Percentiles rank a stretch among this genome's conserved stretches.
phyloP scores from a whole-genome alignment of 495 filamentous ascomycete species.

The Hypoxylon perforatum region DNA sequence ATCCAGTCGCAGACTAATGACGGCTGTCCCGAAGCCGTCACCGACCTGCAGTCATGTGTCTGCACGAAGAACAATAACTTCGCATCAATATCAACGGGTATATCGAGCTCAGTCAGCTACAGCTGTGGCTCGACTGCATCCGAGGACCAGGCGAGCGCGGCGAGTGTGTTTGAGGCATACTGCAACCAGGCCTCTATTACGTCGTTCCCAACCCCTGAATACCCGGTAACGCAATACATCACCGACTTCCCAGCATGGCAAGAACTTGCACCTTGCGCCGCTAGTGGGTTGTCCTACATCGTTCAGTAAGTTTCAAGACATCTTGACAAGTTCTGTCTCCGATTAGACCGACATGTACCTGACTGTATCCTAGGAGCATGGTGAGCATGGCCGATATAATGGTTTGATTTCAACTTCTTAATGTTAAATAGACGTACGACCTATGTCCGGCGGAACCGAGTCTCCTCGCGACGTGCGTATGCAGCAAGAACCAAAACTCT shows the following conservation, averaged over 20 bases:
- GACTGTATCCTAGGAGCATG: slow-evolving; percentile 46
- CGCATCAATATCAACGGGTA: slow-evolving; percentile 48
- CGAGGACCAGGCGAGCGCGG: slow-evolving; percentile 58
- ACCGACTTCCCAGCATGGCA: slow-evolving; percentile 58
- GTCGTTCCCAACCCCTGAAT: slow-evolving; percentile 51
- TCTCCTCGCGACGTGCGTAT: slow-evolving; percentile 59
- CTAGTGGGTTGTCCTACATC: slow-evolving; percentile 50
- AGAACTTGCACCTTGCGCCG: slow-evolving; percentile 58
- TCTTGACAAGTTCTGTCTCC: background rate
- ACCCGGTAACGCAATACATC: slow-evolving; percentile 54
- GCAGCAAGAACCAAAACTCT: slow-evolving; percentile 59
- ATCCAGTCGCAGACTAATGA: slow-evolving; percentile 53
- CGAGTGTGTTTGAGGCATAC: slow-evolving; percentile 57
- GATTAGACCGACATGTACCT: slow-evolving; percentile 3
- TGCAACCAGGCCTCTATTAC: slow-evolving; percentile 54
- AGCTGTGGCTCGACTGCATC: slow-evolving; percentile 55
- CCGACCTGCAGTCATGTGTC: slow-evolving; percentile 58
- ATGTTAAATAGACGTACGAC: slow-evolving; percentile 42
- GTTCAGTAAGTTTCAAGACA: slow-evolving; percentile 46
- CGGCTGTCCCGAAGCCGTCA: slow-evolving; percentile 52
- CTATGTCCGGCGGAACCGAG: slow-evolving; percentile 52
- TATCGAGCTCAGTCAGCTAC: slow-evolving; percentile 52
- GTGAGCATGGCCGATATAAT: slow-evolving; percentile 35
- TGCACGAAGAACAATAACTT: slow-evolving; percentile 62
- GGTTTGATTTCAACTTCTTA: slow-evolving; percentile 6